phyloP scores from a whole-genome alignment of 2,329 filamentous ascomycete species.

The Teratosphaeria zuluensis region DNA sequence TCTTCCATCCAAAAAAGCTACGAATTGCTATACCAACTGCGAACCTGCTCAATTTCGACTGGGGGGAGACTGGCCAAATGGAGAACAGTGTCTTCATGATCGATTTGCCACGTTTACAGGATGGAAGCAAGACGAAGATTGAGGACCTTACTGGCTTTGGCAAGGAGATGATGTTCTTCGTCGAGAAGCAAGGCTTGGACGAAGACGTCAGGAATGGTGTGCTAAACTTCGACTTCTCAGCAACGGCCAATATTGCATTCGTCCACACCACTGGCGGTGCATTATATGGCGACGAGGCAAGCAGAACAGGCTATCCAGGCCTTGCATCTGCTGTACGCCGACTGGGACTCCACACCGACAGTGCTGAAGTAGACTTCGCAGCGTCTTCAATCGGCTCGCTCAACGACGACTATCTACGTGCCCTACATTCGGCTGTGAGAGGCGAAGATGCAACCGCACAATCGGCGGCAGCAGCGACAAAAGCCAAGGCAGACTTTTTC shows the following conservation, averaged over 20 bases:
- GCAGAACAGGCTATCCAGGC: slow-evolving; percentile 61
- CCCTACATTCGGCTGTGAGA: slow-evolving; percentile 49
- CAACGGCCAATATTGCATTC: slow-evolving; percentile 64
- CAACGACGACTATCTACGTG: slow-evolving; percentile 55
- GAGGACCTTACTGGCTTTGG: slow-evolving; percentile 49
- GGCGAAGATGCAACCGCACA: slow-evolving; percentile 29
- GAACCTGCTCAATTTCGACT: slow-evolving; percentile 78
- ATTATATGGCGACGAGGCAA: slow-evolving; percentile 27
- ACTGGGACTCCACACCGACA: slow-evolving; percentile 45
- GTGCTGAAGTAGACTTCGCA: slow-evolving; percentile 51
- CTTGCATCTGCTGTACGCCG: slow-evolving; percentile 56
- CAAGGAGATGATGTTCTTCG: slow-evolving; percentile 60
- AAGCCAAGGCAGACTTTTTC: slow-evolving; percentile 18
- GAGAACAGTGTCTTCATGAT: slow-evolving; percentile 91
- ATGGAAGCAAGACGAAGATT: slow-evolving; percentile 16
- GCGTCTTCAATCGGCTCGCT: slow-evolving; percentile 74
- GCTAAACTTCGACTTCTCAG: slow-evolving; percentile 68
- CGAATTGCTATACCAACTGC: slow-evolving; percentile 79
- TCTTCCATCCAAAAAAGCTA: slow-evolving; percentile 66
- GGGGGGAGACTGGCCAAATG: slow-evolving; percentile 76
- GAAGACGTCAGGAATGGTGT: slow-evolving; percentile 58
- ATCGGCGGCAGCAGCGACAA: slow-evolving; percentile 5
- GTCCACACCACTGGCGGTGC: slow-evolving; percentile 60
- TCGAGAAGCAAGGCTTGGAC: slow-evolving; percentile 56
- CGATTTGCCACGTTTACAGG: slow-evolving; percentile 59